Base-by-base conservation (phyloP, 352 stramenopile species). In the Phytopythium chamaehyphon region DNA sequence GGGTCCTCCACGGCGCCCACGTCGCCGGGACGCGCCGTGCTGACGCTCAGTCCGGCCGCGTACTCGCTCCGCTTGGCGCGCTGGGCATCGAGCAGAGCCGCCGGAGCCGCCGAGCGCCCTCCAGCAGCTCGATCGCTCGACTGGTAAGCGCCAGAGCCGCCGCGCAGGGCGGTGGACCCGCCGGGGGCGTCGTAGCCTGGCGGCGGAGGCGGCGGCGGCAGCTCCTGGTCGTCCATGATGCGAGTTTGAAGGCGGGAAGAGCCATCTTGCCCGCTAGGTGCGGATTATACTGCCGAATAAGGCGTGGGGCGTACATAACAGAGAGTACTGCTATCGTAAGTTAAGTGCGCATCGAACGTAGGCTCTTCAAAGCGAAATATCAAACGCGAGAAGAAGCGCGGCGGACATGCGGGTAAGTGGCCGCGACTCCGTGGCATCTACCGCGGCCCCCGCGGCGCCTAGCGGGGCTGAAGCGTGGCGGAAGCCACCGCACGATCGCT, bases 391-490 rank as follows among this genome's bases (percentile, higher is more conserved):
- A 63, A 50, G 52, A 53, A 46, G 33, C 55, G 28, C 54, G 40
- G 61, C 14, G 48, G 56, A 43, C 42, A 72, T 72, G 64, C 64
- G 64, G 55, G 64, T 72, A 40, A 16, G 64, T 69, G 35, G 48
- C 11, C 42, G 18, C n/a, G 26, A 28, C 31, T 33, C 47, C 21
- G 28, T 39, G 38, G 22, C 16, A 33, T 21, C 18, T 16, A 33
- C 5, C 28, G 28, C 28, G 28, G 9, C 28, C 9, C 28, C 28
- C 5, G 28, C 28, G 28, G 28, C 28, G 28, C 28, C 28, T 33
- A 9, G 28, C 5, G 28, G 28, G 9, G 5, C 28, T 9, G 9
- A 33, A 33, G 28, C 9, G 28, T 33, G 28, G 9, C 28, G 5
- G 9, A 9, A 33, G 28, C 5, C 28, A 9, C 28, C 28, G 28